Conservation (phyloP, 345 rosid genomes). For the Populus simonii region DNA sequence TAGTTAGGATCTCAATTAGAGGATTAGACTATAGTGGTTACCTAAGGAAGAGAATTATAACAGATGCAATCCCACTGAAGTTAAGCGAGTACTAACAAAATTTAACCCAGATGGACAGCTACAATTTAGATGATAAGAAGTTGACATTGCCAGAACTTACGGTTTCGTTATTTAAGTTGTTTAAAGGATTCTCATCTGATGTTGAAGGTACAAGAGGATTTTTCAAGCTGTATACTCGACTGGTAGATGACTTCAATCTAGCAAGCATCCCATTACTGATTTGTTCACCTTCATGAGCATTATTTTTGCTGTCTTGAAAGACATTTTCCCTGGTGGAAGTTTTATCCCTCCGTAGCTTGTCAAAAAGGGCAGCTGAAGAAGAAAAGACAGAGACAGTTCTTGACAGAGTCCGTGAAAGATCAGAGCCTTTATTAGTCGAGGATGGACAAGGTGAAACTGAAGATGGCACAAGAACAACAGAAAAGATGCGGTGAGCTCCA, state of each 20-base stretch:
- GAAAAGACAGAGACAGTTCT: conserved; percentile 96
- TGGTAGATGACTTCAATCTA: conserved; percentile 55
- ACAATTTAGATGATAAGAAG: background rate
- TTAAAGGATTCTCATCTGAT: conserved; percentile 24
- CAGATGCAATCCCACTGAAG: background rate
- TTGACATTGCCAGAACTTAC: conserved; percentile 36
- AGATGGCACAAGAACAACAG: conserved; percentile 90
- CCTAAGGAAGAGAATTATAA: background rate
- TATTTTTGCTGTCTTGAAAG: conserved; percentile 33
- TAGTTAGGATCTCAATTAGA: background rate
- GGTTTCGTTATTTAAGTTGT: conserved; percentile 33
- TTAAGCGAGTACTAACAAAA: background rate
- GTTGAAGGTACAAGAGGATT: conserved; percentile 12
- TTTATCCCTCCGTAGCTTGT: conserved; percentile 71
- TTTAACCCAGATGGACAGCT: background rate
- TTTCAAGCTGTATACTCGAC: conserved; percentile 24
- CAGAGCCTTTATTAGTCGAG: conserved; percentile 46
- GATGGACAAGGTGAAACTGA: conserved; percentile 66
- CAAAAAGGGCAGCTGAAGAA: conserved; percentile 96
- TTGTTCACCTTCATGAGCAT: conserved; percentile 38
- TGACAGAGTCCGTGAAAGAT: conserved; percentile 72
- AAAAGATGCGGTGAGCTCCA: conserved; percentile 90
- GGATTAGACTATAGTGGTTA: background rate
- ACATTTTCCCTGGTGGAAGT: conserved; percentile 30
- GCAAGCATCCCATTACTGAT: conserved; percentile 40